Evolutionary conservation across 2,329 filamentous ascomycete genomes (phyloP), one percentile per base, ranked within the genome.

Genomic region (Trichoderma sp.): DNA sequence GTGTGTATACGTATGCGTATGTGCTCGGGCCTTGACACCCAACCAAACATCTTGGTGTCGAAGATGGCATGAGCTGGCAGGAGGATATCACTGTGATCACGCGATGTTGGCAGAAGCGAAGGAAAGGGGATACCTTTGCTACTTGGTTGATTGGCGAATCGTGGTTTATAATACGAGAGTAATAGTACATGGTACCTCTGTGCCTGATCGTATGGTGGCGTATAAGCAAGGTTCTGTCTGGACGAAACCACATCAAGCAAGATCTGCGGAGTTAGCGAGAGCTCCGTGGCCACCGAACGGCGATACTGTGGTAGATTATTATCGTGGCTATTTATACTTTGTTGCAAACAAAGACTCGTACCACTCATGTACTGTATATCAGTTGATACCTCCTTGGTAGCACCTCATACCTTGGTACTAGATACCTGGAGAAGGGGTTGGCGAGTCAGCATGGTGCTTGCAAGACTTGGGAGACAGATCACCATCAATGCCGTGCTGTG

Each of bases 11-110:
- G n/a, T 45, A 34, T 37, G 42, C 42, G 19, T 34, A 45, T 13
- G 19, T 9, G 35, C 35, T 53, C 52, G 12, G n/a, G 63, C 25
- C 52, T 35, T 32, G 63, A 65, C 37, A 48, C 52, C 37, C 52
- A 65, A 48, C 52, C 63, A 35, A 13, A 35, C 25, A 35, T 32
- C 32, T 29, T 35, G 52, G 37, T n/a, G 27, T 65, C 27, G 37
- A 48, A n/a, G n/a, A 45, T 59, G 64, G 54, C 42, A 37, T 67
- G 64, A 59, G 64, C 39, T 39, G 54, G 37, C 54, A 29, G 52
- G n/a, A 37, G 19, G 22, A 15, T 45, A 34, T 45, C 13, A 37
- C 22, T 25, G 12, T 15, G 64, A 67, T 67, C 64, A 67, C 22
- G 42, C 54, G 64, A 67, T 67, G 54, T 32, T 52, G 34, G n/a